A percentile compares a stretch with the other conserved stretches of the same genome.
phyloP scores from a whole-genome alignment of 2,329 filamentous ascomycete species.

The Colletotrichum sp. region DNA sequence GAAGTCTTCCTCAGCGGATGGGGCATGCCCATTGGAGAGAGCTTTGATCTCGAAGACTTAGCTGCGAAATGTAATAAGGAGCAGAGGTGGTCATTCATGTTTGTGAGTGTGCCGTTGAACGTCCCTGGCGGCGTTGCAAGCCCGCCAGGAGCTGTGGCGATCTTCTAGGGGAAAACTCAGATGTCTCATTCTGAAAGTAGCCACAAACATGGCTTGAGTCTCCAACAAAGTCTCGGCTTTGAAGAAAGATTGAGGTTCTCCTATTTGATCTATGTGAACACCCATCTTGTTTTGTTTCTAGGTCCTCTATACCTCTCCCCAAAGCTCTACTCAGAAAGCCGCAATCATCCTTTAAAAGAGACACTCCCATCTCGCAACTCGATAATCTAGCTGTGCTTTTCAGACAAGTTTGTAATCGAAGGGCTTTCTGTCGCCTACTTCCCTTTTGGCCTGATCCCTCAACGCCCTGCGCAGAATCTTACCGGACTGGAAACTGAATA shows the following conservation, averaged over 20 bases:
- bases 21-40: constrained; percentile 48
- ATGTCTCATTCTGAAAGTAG: neutral
- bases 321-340: neutral
- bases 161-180: constrained; percentile 32
- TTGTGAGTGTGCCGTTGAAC: constrained; percentile 52
- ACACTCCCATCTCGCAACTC: fast-evolving
- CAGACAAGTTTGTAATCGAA: neutral
- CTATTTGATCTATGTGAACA: neutral
- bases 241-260: fast-evolving
- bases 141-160: constrained; percentile 49
- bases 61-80: constrained; percentile 57
- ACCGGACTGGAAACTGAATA: neutral
- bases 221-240: neutral
- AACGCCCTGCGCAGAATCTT: neutral
- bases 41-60: constrained; percentile 37
- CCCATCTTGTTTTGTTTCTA: neutral
- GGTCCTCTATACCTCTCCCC: neutral
- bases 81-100: constrained; percentile 54
- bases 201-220: neutral
- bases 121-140: constrained; percentile 50
- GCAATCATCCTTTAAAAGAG: neutral
- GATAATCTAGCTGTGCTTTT: fast-evolving
- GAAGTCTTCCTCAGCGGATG: constrained; percentile 54
- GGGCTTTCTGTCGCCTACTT: neutral
- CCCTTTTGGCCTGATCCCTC: neutral